A percentile compares a stretch with the other conserved stretches of the same genome.
Conservation (phyloP, 1,284 basidiomycete species). For the Tetrapyrgos nigripes region DNA sequence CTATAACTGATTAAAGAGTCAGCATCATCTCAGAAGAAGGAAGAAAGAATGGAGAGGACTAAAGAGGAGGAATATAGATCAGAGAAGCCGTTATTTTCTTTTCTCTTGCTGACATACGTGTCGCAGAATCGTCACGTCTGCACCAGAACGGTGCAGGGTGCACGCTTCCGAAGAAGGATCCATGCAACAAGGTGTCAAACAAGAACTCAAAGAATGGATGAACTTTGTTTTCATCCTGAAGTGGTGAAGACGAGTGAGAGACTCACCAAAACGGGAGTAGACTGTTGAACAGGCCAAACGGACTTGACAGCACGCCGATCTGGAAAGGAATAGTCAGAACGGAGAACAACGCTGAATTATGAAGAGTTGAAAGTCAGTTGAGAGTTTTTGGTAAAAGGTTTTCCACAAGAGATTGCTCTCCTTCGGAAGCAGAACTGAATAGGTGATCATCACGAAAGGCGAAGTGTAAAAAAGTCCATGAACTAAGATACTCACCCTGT, state of each 20-base stretch:
- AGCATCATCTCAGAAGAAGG: no score
- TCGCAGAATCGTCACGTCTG: conserved; percentile 41
- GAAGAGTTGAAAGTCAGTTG: conserved; percentile 46
- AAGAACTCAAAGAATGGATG: conserved; percentile 82
- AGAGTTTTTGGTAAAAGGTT: conserved; percentile 59
- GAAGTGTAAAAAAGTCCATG: neutral
- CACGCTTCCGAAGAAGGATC: conserved; percentile 44
- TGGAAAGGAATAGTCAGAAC: conserved; percentile 25
- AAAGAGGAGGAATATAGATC: conserved; percentile 38
- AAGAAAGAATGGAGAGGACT: neutral
- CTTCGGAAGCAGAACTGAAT: conserved; percentile 87
- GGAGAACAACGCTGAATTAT: conserved; percentile 12
- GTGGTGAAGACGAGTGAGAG: conserved; percentile 6
- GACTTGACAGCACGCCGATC: no score
- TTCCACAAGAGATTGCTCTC: conserved; percentile 77
- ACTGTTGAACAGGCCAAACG: no score
- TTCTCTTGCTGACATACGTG: conserved; percentile 44
- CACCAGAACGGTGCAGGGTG: conserved; percentile 57
- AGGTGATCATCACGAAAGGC: conserved; percentile 55
- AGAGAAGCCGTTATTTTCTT: conserved; percentile 80
- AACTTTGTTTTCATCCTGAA: conserved; percentile 72
- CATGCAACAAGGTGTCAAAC: conserved; percentile 36
- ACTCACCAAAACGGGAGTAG: conserved; percentile 3
- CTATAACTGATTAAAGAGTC: no score
- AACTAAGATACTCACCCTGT: no score